These are phyloP conservation scores for Citropsis articulata DNA, from an alignment of 345 rosid genomes.

Conservation along the genomic window DNA sequence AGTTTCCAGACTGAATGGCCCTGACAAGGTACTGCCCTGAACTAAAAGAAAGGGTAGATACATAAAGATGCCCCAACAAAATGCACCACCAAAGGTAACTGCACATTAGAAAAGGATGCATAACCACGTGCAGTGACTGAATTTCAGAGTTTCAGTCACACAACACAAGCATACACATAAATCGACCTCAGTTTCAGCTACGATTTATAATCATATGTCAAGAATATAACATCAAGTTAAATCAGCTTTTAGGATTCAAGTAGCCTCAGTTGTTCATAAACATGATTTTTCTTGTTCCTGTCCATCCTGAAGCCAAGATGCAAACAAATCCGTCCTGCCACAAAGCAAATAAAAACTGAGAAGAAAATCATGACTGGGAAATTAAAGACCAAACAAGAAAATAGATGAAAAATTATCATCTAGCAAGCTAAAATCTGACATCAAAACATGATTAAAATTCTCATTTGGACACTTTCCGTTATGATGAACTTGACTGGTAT, in stretches of 20 bases:
- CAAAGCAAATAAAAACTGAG: not conserved
- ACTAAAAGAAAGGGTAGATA: constrained; percentile 34
- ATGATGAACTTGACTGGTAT: not conserved
- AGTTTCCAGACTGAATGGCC: constrained; percentile 22
- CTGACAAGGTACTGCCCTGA: constrained; percentile 25
- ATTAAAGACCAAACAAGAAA: not conserved
- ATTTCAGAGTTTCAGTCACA: constrained; percentile 1
- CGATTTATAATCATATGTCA: constrained; percentile 1
- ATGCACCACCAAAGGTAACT: constrained; percentile 44
- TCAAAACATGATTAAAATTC: no score
- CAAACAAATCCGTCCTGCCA: constrained; percentile 19
- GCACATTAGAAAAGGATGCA: constrained; percentile 45
- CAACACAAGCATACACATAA: not conserved
- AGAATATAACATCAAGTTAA: not conserved
- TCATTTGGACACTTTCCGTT: not conserved
- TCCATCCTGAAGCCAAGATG: not conserved
- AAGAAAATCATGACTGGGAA: not conserved
- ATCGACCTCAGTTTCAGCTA: not conserved
- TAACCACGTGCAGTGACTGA: constrained; percentile 18
- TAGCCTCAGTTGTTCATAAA: not conserved
- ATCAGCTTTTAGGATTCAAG: not conserved
- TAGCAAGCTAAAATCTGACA: not conserved
- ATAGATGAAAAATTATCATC: not conserved
- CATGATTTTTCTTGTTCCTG: not conserved
- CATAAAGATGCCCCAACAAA: constrained; percentile 36